phyloP scores from a whole-genome alignment of 1,139 yeast genomes.

The Insectozyma bohioensis region DNA sequence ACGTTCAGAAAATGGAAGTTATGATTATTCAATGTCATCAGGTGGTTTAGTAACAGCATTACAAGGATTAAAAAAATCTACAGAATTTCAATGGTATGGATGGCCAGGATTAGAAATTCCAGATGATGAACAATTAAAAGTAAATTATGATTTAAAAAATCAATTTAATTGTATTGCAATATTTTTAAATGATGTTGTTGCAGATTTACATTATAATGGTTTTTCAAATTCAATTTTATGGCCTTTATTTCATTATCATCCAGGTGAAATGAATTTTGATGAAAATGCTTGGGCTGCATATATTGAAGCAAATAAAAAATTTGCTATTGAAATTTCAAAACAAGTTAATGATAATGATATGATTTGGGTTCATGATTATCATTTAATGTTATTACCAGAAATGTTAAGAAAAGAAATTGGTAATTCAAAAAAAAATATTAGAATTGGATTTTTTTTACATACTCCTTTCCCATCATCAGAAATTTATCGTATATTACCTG shows the following conservation, averaged over 20 bases:
- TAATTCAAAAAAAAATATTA: conserved; percentile 50
- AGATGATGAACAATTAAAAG: conserved; percentile 65
- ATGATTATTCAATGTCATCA: conserved; percentile 82
- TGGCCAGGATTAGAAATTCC: conserved; percentile 96
- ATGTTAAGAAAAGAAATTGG: conserved; percentile 73
- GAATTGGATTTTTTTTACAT: conserved; percentile 91
- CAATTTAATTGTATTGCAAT: conserved; percentile 91
- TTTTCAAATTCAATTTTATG: conserved; percentile 89
- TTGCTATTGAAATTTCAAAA: conserved; percentile 72
- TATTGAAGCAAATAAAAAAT: conserved; percentile 84
- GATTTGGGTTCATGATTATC: conserved; percentile 98
- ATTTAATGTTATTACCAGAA: conserved; percentile 91
- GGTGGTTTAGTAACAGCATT: conserved; percentile 97
- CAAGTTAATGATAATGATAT: conserved; percentile 81
- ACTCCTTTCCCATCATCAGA: conserved; percentile 98
- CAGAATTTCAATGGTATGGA: conserved; percentile 95
- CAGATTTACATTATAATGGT: conserved; percentile 96
- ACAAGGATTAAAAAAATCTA: conserved; percentile 82
- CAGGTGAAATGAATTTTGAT: conserved; percentile 98
- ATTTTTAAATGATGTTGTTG: conserved; percentile 80
- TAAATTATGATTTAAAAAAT: conserved; percentile 66
- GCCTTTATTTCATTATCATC: conserved; percentile 98
- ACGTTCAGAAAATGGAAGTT: conserved; percentile 58
- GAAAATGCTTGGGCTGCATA: conserved; percentile 98
- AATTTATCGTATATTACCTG: conserved; percentile 93